Evolutionary conservation across 768 basidiomycete genomes (phyloP).

Genomic region (Kwoniella mangroviensis): DNA sequence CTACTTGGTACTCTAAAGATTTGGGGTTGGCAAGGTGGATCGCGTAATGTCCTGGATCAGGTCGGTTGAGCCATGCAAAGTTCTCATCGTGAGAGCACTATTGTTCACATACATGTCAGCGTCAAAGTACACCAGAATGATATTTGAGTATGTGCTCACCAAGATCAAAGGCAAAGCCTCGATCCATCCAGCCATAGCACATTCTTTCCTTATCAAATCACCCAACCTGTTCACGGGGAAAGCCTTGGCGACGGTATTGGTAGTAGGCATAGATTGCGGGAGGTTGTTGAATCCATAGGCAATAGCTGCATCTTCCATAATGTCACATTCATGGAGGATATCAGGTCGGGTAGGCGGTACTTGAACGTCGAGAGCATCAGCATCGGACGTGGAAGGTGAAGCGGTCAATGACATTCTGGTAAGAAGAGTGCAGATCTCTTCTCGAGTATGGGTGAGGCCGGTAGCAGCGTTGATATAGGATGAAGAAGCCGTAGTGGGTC

Average conservation of each 20-base stretch:
- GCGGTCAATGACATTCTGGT: constrained; percentile 79
- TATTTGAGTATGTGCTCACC: constrained; percentile 61
- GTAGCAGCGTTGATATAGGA: constrained; percentile 97
- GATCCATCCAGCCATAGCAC: constrained; percentile 93
- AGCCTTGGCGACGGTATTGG: constrained; percentile 93
- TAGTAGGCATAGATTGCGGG: constrained; percentile 85
- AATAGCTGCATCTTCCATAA: constrained; percentile 97
- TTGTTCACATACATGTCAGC: constrained; percentile 3
- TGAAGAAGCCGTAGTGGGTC: constrained; percentile 72
- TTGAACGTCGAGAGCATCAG: constrained; percentile 75
- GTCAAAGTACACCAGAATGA: neutral
- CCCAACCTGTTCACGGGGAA: constrained; percentile 84
- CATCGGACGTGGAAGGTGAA: constrained; percentile 63
- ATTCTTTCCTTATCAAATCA: constrained; percentile 85
- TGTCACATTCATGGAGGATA: constrained; percentile 95
- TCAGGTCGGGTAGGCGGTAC: constrained; percentile 97
- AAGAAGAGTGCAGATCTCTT: constrained; percentile 73
- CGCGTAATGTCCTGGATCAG: constrained; percentile 77
- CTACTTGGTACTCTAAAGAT: constrained; percentile 96
- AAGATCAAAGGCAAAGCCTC: constrained; percentile 93
- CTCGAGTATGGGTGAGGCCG: constrained; percentile 71
- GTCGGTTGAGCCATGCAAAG: constrained; percentile 87
- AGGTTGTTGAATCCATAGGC: constrained; percentile 98
- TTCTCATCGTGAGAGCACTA: constrained; percentile 99
- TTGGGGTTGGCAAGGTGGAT: constrained; percentile 96